Evolutionary conservation across 345 rosid species (phyloP).

Genomic region (Limnanthes douglasii): DNA sequence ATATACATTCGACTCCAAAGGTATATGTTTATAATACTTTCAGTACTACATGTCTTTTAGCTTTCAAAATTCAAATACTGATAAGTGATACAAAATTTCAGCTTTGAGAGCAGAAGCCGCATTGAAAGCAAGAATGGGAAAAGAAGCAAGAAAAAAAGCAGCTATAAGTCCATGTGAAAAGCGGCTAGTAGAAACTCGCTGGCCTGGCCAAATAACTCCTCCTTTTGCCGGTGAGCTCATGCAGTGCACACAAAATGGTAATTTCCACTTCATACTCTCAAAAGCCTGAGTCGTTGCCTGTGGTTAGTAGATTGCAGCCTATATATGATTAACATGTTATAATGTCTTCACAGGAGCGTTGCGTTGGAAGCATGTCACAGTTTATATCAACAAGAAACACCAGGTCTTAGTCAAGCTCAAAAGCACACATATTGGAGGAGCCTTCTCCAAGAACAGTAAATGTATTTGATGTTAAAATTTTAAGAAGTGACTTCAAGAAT

Average conservation of each 20-base stretch:
- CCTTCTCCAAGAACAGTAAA: slow-evolving; percentile 20
- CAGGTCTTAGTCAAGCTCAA: slow-evolving; percentile 25
- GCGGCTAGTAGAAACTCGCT: slow-evolving; percentile 31
- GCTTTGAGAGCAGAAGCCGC: slow-evolving; percentile 97
- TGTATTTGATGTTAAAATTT: slow-evolving; percentile 7
- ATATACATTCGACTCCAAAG: not conserved
- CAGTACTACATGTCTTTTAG: too few species aligned
- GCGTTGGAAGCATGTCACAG: slow-evolving; percentile 13
- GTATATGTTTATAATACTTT: too few species aligned
- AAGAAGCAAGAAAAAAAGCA: slow-evolving; percentile 78
- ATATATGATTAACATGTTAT: too few species aligned
- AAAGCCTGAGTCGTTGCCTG: not conserved
- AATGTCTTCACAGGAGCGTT: slow-evolving; percentile 16
- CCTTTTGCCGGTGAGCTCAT: slow-evolving; percentile 17
- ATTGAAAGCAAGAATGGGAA: slow-evolving; percentile 57
- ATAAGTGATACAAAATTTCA: too few species aligned
- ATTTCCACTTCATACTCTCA: slow-evolving; percentile 3
- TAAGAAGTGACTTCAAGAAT: not conserved
- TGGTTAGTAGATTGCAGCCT: too few species aligned
- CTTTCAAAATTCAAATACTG: too few species aligned
- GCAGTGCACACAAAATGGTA: slow-evolving; percentile 19
- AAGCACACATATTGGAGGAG: slow-evolving; percentile 23
- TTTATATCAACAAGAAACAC: slow-evolving; percentile 17
- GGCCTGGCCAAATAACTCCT: slow-evolving; percentile 16
- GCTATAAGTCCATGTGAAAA: slow-evolving; percentile 67